phyloP scores from a whole-genome alignment of 2,329 filamentous ascomycete genomes.

The Penicillium sp. region DNA sequence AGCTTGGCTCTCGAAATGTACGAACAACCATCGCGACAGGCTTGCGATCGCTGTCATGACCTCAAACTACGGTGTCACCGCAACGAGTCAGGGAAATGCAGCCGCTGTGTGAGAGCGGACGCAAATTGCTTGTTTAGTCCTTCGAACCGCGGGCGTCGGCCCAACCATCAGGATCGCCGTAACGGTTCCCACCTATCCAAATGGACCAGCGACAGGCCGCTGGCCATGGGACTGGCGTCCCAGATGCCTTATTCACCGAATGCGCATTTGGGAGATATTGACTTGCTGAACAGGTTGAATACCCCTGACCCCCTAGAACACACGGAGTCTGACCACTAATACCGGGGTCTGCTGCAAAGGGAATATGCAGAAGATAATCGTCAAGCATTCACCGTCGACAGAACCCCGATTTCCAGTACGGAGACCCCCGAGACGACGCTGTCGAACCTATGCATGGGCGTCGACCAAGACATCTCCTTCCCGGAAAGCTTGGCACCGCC shows the following conservation, averaged over 20 bases:
- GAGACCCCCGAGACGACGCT: not conserved
- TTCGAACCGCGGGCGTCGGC: not conserved
- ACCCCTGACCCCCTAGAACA: not conserved
- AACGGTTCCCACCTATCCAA: not conserved
- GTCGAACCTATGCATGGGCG: not conserved
- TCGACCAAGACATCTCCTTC: not conserved
- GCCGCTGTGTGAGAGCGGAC: not conserved
- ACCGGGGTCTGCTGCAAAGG: not conserved
- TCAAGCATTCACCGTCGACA: not conserved
- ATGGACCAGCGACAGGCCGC: not conserved
- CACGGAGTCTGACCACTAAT: not conserved
- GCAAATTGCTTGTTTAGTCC: not conserved
- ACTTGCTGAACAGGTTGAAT: not conserved
- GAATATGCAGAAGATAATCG: not conserved
- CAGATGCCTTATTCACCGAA: not conserved
- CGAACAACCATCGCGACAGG: not conserved
- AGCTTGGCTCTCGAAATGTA: not conserved
- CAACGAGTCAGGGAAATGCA: not conserved
- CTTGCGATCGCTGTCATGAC: not conserved
- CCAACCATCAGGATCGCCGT: not conserved
- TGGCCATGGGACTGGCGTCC: not conserved
- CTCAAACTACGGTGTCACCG: not conserved
- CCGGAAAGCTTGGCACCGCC: not conserved
- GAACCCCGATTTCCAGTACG: not conserved
- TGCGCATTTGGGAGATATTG: not conserved